These are phyloP conservation scores for Microbotryum silenes-acaulis DNA, from an alignment of 1,284 basidiomycete genomes.

Conservation along the genomic window DNA sequence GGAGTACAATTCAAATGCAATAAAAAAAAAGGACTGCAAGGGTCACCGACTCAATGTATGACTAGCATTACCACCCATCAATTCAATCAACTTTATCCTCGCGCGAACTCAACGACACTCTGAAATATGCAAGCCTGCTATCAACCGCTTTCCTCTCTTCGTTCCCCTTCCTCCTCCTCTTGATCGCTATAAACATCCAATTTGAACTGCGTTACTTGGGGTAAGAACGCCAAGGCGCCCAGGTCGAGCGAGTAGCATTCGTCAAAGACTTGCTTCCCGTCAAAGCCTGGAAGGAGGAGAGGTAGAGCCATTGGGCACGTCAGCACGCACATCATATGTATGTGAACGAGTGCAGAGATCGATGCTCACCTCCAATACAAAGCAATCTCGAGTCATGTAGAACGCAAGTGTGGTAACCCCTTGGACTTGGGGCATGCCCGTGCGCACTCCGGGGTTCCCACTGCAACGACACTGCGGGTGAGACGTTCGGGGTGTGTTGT, in stretches of 20 bases:
- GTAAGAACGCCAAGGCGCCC: conserved; percentile 23
- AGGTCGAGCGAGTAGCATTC: conserved; percentile 24
- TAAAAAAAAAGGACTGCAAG: no score
- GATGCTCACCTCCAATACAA: conserved; percentile 11
- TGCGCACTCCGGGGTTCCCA: conserved; percentile 20
- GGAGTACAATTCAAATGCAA: no score
- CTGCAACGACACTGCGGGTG: conserved; percentile 18
- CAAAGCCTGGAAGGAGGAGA: conserved; percentile 8
- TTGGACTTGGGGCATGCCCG: conserved; percentile 17
- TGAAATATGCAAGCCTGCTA: no score
- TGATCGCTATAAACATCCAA: not conserved
- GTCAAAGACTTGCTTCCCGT: conserved; percentile 25
- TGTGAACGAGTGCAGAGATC: no score
- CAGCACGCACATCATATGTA: no score
- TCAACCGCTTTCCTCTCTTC: no score
- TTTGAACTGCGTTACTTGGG: conserved; percentile 27
- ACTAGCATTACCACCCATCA: no score
- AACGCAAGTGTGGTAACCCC: conserved; percentile 26
- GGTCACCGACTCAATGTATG: no score
- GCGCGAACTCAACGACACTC: no score
- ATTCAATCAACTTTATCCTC: no score
- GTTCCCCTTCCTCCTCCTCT: not conserved
- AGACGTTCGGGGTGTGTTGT: not conserved
- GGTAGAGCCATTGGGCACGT: no score
- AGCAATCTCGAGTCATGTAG: conserved; percentile 27